Evolutionary conservation across 1,284 basidiomycete species (phyloP), one percentile per base, ranked within the genome.

Genomic region (Ceratobasidium sp.): DNA sequence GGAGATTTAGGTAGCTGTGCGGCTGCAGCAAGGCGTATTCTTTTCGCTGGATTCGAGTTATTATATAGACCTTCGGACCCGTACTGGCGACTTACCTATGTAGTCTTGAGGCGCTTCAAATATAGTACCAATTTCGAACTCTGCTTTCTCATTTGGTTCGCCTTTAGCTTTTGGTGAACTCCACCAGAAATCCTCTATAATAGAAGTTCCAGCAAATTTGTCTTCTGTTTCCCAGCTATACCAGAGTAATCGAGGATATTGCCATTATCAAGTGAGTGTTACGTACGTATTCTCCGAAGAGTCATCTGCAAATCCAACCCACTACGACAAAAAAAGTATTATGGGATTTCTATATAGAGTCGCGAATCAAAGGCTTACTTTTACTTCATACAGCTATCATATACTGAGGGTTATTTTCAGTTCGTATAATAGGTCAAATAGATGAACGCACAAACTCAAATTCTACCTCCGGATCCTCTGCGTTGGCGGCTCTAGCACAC

Each of bases 21-120:
- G 23, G 70, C 70, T 10, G 70, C 70, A 26, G 40, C 40, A 13
- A 61, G 44, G 17, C 38, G 67, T 26, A 44, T 44, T 28, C 67
- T 52, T 44, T 67, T 67, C 7, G n/a, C 65, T 67, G 28, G 33
- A 20, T n/a, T n/a, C n/a, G n/a, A n/a, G n/a, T n/a, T n/a, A n/a
- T n/a, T n/a, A n/a, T n/a, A n/a, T n/a, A n/a, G n/a, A n/a, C n/a
- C n/a, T n/a, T n/a, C n/a, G n/a, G n/a, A n/a, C n/a, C n/a, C n/a
- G n/a, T n/a, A n/a, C n/a, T n/a, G n/a, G n/a, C n/a, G n/a, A n/a
- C 71, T 74, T 56, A 65, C 71, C 48, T 20, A 74, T 38, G 42
- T 74, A 74, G n/a, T 44, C 61, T 46, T 33, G 59, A 7, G 61
- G 20, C 17, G 71, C 71, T 40, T 52, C 44, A 40, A 74, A 74